Evolutionary conservation across 768 basidiomycete genomes (phyloP).

Genomic region (Naganishia onofrii): DNA sequence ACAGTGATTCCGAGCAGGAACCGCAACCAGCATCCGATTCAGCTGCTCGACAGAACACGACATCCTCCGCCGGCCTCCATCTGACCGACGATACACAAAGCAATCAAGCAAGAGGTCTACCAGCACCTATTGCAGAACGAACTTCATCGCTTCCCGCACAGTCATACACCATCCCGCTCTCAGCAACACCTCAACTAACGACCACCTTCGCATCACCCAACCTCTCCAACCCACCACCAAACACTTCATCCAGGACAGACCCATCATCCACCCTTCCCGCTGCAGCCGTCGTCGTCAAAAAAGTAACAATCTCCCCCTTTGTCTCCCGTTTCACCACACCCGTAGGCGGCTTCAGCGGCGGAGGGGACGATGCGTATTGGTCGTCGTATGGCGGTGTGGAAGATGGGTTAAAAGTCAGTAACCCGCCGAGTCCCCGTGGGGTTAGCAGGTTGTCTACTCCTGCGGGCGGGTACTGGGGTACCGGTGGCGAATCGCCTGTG

Average conservation of each 20-base stretch:
- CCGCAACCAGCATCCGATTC: background rate
- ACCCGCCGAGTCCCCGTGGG: conserved; percentile 26
- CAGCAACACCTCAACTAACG: background rate
- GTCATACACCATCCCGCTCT: background rate
- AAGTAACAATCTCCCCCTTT: conserved; percentile 19
- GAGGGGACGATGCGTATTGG: conserved; percentile 31
- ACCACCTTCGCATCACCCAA: background rate
- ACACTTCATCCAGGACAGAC: background rate
- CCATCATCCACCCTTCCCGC: background rate
- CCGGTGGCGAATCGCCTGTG: conserved; percentile 32
- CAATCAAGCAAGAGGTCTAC: background rate
- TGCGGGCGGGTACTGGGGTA: conserved; percentile 31
- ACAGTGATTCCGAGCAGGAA: conserved; percentile 27
- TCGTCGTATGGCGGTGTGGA: conserved; percentile 27
- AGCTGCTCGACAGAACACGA: background rate
- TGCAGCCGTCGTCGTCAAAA: conserved; percentile 3
- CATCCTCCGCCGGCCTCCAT: background rate
- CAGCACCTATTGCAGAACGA: background rate
- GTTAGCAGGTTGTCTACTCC: background rate
- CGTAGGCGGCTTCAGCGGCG: background rate
- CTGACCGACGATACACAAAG: background rate
- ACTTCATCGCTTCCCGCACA: background rate
- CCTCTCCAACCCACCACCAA: background rate
- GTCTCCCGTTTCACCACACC: conserved; percentile 20
- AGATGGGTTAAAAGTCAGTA: conserved; percentile 28